Evolutionary conservation across 192 early-diverging fungal species (phyloP), one percentile per base, ranked within the genome.

Genomic region (Coemansia sp.): DNA sequence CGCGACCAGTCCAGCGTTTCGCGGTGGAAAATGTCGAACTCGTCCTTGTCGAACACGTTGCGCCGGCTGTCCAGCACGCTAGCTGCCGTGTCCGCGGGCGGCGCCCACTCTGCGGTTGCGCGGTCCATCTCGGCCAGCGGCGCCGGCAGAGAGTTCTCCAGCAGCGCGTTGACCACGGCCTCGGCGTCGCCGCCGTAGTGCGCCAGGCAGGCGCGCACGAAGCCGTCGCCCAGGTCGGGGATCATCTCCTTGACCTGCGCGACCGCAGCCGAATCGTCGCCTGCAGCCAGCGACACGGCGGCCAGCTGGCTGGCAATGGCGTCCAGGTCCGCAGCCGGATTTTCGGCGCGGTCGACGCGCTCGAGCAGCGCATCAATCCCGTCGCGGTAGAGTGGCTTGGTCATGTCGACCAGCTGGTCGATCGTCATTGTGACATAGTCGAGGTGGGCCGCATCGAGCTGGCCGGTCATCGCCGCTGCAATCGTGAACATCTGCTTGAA

Each of bases 21-120:
- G 44, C 82, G 79, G 23, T 76, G 62, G 69, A 95, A 91, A 6
- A 95, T 82, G 53, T 97, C 93, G 72, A 96, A 95, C 54, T 92
- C 90, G 59, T 97, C 95, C 32, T 88, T 86, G 68, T 97, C 93
- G 73, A 90, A 93, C 26, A 95, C 78, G 58, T 95, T 97, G 11
- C 81, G 72, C 8, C 92, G 84, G 12, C 35, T 64, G 5, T 68
- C 55, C 10, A 95, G 71, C 10, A 84, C 55, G 29, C 52, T n/a
- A 20, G 32, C 9, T 25, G 30, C 27, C 41, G 14, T 55, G 14
- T 23, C 51, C 23, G n/a, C n/a, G n/a, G n/a, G n/a, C n/a, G n/a
- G 43, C 10, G 15, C 20, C 64, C 69, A 77, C 10, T 38, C 17
- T 31, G 55, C 60, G 19, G 47, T n/a, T 14, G 75, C 47, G 19